Percentiles rank a stretch among this genome's conserved stretches.
Evolutionary conservation across 495 filamentous ascomycete species (phyloP).

Genomic region (Thozetella sp.): DNA sequence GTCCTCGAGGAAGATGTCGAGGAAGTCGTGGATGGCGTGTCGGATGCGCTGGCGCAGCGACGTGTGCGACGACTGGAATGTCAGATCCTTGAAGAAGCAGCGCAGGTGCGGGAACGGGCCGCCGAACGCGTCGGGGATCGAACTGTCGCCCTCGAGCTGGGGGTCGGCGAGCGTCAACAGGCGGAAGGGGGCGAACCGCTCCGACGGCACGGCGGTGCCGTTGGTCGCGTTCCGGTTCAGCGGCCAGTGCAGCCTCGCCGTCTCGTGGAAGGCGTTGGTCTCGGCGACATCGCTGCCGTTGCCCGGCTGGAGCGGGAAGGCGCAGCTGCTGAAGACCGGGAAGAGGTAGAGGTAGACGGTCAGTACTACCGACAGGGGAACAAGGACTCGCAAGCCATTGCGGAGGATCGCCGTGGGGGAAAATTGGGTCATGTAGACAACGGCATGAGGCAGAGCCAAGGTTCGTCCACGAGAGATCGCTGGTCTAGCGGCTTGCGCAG

Average conservation of each 20-base stretch:
- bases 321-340: constrained; percentile 79
- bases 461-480: not conserved
- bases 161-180: constrained; percentile 92
- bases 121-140: constrained; percentile 64
- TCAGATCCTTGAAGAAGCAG: constrained; percentile 52
- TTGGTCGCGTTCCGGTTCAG: constrained; percentile 16
- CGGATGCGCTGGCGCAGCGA: constrained; percentile 47
- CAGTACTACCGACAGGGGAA: constrained; percentile 68
- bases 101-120: constrained; percentile 60
- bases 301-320: constrained; percentile 66
- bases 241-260: constrained; percentile 47
- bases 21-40: constrained; percentile 49
- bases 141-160: constrained; percentile 91
- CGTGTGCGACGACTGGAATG: constrained; percentile 38
- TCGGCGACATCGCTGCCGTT: constrained; percentile 19
- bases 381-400: constrained; percentile 63
- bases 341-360: constrained; percentile 87
- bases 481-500: not conserved
- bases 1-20: constrained; percentile 61
- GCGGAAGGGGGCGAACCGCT: constrained; percentile 70
- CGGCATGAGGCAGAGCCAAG: constrained; percentile 28
- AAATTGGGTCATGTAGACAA: constrained; percentile 49
- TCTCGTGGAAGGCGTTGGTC: constrained; percentile 44
- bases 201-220: constrained; percentile 16
- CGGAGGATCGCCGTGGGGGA: constrained; percentile 60